phyloP scores from a whole-genome alignment of 2,329 filamentous ascomycete genomes.

The Huntiella decipiens region DNA sequence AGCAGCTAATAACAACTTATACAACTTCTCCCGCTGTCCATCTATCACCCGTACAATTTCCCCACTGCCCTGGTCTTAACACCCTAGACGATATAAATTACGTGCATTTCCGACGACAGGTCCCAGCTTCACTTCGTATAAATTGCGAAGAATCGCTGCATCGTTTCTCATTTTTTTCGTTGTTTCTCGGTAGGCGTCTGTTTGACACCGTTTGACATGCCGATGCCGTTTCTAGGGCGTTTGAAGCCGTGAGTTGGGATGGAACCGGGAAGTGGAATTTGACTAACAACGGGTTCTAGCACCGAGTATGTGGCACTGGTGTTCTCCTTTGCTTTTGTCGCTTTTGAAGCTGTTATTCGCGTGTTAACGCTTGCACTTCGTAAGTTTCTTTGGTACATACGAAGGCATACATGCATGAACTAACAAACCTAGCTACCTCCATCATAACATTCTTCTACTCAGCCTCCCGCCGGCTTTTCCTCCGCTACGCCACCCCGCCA shows the following conservation, averaged over 20 bases:
- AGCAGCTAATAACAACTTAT: no score
- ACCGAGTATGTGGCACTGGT: constrained; percentile 76
- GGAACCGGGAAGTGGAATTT: background rate
- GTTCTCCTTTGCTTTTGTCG: constrained; percentile 64
- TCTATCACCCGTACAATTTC: no score
- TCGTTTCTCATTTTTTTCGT: constrained; percentile 4
- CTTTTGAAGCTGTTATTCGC: constrained; percentile 65
- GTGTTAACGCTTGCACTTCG: constrained; percentile 75
- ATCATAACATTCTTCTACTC: constrained; percentile 70
- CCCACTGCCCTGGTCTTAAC: no score
- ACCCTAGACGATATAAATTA: no score
- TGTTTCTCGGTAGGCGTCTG: constrained; percentile 9
- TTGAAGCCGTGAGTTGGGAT: constrained; percentile 28
- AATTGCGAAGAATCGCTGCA: background rate
- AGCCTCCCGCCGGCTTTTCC: constrained; percentile 66
- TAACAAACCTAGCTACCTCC: constrained; percentile 39
- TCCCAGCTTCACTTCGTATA: no score
- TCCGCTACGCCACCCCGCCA: constrained; percentile 25
- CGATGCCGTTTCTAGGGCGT: constrained; percentile 33
- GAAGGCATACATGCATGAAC: no score
- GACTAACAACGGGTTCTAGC: constrained; percentile 23
- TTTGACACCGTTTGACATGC: constrained; percentile 20
- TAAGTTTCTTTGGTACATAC: constrained; percentile 24
- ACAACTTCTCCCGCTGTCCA: no score
- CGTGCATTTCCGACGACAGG: no score